Base-by-base conservation (phyloP, 768 basidiomycete species). In the Hebeloma cylindrosporum region DNA sequence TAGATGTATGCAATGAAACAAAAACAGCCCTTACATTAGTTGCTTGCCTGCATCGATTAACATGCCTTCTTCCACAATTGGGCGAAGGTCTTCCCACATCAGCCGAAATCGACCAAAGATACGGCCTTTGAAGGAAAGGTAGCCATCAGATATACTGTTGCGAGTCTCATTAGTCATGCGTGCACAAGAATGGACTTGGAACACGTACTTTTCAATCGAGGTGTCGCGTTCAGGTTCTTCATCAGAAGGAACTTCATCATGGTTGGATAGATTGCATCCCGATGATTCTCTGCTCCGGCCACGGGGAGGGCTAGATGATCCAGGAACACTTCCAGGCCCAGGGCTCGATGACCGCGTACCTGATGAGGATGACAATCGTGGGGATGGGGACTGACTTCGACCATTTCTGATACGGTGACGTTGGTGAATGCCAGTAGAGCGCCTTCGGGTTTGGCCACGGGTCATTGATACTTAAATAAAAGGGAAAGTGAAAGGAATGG, bases 51-150 rank as follows among this genome's bases (percentile, higher is more conserved):
- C 40, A 29, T 41, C 40, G 17, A 41, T 14, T 8, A 41, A 28
- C 26, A 41, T 29, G 17, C 40, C 40, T 41, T 41, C 40, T 41
- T 41, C 40, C 25, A 41, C 25, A 28, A 41, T 41, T 14, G 40
- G 40, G 27, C 27, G 40, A 28, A 41, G 40, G 27, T 29, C 27
- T 14, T 41, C 40, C 40, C 27, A 40, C 39, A 40, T 40, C 2
- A 40, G 26, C n/a, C 39, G 21, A 27, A 26, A 26, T 27, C 23
- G 4, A 28, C 40, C 40, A 14, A 41, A 16, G 17, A 41, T 41
- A 21, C 40, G 40, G 29, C 40, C 40, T 30, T 41, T 41, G 16
- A 28, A 41, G 17, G 17, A 3, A 16, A 41, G 18, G 21, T 25
- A 18, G 10, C 13, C 27, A 22, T 22, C 5, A 13, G 40, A 29